Percentiles rank a stretch among this genome's conserved stretches.
Conservation (phyloP, 306 rosid species). For the Fragaria vesca region DNA sequence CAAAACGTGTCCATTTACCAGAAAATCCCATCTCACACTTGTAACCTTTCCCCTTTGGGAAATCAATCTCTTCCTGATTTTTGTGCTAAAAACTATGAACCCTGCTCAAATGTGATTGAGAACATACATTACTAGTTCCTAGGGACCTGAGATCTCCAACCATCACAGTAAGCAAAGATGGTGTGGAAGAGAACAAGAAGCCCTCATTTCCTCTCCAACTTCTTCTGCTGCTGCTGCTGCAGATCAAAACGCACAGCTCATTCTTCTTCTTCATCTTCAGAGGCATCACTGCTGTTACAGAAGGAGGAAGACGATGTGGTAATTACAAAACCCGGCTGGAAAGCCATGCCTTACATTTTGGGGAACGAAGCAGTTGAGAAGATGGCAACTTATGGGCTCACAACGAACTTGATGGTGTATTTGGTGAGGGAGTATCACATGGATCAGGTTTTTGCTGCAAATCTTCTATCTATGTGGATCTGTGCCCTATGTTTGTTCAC, state of each 20-base stretch:
- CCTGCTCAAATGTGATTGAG: background rate
- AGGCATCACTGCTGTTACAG: background rate
- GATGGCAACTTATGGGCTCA: conserved; percentile 46
- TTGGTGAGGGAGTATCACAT: conserved; percentile 42
- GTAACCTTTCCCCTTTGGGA: background rate
- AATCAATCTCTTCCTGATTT: background rate
- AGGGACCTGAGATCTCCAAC: background rate
- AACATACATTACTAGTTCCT: background rate
- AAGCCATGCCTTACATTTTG: conserved; percentile 19
- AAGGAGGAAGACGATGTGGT: background rate
- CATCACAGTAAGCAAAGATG: background rate
- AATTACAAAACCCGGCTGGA: conserved; percentile 2
- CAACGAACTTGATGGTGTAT: conserved; percentile 47
- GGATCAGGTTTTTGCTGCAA: conserved; percentile 53
- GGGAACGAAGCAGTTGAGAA: conserved; percentile 45
- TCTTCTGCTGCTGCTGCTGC: conserved; percentile 13
- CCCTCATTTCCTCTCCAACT: background rate
- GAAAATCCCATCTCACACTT: background rate
- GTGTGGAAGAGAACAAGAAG: background rate
- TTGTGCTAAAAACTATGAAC: background rate
- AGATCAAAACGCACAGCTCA: background rate
- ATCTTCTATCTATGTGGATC: conserved; percentile 38
- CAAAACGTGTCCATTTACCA: background rate
- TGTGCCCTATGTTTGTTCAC: conserved; percentile 34
- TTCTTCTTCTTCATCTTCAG: background rate